Evolutionary conservation across 2,329 filamentous ascomycete genomes (phyloP).

Genomic region (Pseudogymnoascus sp.): DNA sequence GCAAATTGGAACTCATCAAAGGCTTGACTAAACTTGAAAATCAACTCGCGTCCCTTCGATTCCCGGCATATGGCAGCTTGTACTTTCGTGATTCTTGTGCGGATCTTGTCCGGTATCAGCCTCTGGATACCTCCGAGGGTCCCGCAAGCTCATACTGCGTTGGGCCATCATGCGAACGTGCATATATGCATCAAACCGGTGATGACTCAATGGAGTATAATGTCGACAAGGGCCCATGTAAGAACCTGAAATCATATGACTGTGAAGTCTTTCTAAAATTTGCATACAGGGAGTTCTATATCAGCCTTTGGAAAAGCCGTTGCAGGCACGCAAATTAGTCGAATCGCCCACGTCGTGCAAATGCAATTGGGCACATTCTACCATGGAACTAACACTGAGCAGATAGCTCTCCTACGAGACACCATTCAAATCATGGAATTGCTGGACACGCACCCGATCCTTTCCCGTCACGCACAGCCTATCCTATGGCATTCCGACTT

Average conservation of each 20-base stretch:
- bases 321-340: background rate
- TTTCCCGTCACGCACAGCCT: background rate
- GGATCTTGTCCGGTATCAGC: background rate
- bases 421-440: background rate
- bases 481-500: constrained; percentile 33
- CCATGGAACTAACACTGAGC: background rate
- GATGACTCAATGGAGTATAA: background rate
- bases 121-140: background rate
- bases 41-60: background rate
- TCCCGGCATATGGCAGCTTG: background rate
- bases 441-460: background rate
- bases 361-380: background rate
- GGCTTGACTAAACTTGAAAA: background rate
- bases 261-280: background rate
- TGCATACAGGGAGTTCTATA: background rate
- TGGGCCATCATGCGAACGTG: background rate
- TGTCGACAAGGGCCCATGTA: background rate
- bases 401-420: background rate
- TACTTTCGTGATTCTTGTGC: background rate
- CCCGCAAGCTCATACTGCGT: background rate
- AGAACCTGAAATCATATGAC: background rate
- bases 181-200: background rate
- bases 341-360: background rate
- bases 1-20: constrained; percentile 14
- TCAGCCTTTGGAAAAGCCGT: background rate